These are phyloP conservation scores for Penicillium simplicissimum DNA, from an alignment of 495 filamentous ascomycete species.

Conservation along the genomic window DNA sequence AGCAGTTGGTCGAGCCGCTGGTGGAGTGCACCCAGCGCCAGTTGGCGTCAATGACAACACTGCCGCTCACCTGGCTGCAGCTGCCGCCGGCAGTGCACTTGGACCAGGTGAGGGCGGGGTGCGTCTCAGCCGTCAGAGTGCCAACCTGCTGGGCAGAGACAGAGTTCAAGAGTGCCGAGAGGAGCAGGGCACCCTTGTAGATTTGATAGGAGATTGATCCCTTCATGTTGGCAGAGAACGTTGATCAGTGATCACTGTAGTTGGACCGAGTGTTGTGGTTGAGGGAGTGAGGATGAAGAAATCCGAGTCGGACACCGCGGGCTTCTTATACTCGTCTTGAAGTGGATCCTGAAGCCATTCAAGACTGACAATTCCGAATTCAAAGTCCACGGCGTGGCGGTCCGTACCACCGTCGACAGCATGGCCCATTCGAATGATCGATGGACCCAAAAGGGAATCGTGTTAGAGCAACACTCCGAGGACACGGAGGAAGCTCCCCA, in stretches of 20 bases:
- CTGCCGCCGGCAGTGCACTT: constrained; percentile 53
- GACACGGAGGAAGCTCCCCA: constrained; percentile 28
- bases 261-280: not conserved
- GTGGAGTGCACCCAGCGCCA: constrained; percentile 62
- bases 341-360: constrained; percentile 5
- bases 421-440: not conserved
- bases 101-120: constrained; percentile 59
- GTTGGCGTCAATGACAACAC: constrained; percentile 64
- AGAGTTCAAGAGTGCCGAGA: constrained; percentile 28
- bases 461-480: constrained; percentile 19
- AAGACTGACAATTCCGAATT: not conserved
- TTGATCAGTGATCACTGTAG: not conserved
- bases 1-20: constrained; percentile 61
- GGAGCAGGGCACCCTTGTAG: constrained; percentile 22
- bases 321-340: constrained; percentile 4
- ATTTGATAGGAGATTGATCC: constrained; percentile 24
- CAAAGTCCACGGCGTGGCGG: constrained; percentile 15
- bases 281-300: not conserved
- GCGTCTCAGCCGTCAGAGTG: constrained; percentile 50
- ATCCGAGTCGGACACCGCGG: too few species aligned
- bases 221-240: constrained; percentile 19
- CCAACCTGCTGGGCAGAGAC: constrained; percentile 50
- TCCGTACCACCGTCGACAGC: constrained; percentile 18
- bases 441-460: constrained; percentile 16
- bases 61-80: constrained; percentile 53